Evolutionary conservation across 768 basidiomycete species (phyloP).

Genomic region (Daedaleopsis sinensis): DNA sequence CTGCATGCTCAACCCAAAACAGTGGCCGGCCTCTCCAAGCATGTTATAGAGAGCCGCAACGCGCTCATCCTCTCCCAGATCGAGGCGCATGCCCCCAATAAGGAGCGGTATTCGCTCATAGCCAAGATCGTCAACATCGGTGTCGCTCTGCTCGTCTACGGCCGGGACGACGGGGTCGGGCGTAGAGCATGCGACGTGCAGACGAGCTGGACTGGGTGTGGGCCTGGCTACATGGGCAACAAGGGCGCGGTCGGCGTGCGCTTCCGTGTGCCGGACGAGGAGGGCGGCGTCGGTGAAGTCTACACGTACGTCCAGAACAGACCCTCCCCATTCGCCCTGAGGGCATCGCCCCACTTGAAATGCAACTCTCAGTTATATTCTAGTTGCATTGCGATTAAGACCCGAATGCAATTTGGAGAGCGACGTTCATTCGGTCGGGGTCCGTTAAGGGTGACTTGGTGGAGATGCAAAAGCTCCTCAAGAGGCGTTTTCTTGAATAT

Average conservation of each 20-base stretch:
- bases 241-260: constrained; percentile 93
- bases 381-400: too few relatives aligned
- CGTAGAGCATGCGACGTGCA: constrained; percentile 65
- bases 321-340: too few relatives aligned
- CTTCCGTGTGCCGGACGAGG: constrained; percentile 66
- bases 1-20: neutral
- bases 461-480: too few relatives aligned
- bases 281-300: constrained; percentile 65
- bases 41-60: constrained; percentile 70
- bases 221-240: constrained; percentile 84
- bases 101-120: constrained; percentile 77
- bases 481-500: too few relatives aligned
- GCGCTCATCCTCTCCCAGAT: constrained; percentile 76
- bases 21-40: constrained; percentile 80
- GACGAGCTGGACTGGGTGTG: constrained; percentile 75
- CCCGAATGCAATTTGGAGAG: too few relatives aligned
- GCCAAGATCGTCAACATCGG: constrained; percentile 85
- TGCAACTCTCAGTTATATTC: too few relatives aligned
- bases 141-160: constrained; percentile 87
- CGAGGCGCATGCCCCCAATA: constrained; percentile 68
- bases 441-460: too few relatives aligned
- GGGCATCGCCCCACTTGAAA: too few relatives aligned
- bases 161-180: constrained; percentile 66
- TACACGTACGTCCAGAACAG: constrained; percentile 70
- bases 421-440: too few relatives aligned